Base-by-base conservation (phyloP, 2,329 filamentous ascomycete genomes). In the Aspergillus candidus region DNA sequence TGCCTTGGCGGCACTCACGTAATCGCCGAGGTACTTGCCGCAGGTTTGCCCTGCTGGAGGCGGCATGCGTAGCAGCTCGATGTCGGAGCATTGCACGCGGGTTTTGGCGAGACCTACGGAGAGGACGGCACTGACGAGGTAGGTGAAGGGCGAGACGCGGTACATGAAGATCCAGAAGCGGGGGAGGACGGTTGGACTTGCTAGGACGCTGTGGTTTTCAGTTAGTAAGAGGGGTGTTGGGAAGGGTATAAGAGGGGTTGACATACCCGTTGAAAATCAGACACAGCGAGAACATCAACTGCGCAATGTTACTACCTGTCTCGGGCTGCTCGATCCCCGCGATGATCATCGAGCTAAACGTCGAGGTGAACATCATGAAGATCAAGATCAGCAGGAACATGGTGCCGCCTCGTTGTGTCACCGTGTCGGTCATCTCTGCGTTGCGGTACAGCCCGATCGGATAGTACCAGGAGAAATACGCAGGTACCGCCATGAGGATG, bases 91-190 rank as follows among this genome's bases (percentile, higher is more conserved):
- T 7, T 54, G 15, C 7, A 67, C 61, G 0, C 49, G 43, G 3
- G 59, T 54, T 3, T 58, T 57, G 0, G 60, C 46, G 1, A 69
- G 37, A 1, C 67, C 67, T 0, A 60, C 63, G 0, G 65, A 60
- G 7, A 68, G 48, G 12, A 74, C 61, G 2, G 66, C 58, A n/a
- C 67, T 65, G 4, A 73, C 68, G 4, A 72, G 65, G 41, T 86
- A 87, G 0, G 80, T 85, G 47, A 86, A 82, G 0, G 82, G 82
- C 0, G 76, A 80, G 10, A 80, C 71, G 18, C 79, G 75, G 63
- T 87, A 85, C 84, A 88, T 88, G 68, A 86, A 88, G 48, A 80
- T 79, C 84, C 84, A 89, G 69, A 88, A 88, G 0, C 78, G 74
- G 0, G 84, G 84, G 1, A 88, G 71, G 0, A 15, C 73, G 71